Evolutionary conservation across 371 early-diverging fungal species (phyloP), one percentile per base, ranked within the genome.

Genomic region (Thermomucor indicae-seudaticae): DNA sequence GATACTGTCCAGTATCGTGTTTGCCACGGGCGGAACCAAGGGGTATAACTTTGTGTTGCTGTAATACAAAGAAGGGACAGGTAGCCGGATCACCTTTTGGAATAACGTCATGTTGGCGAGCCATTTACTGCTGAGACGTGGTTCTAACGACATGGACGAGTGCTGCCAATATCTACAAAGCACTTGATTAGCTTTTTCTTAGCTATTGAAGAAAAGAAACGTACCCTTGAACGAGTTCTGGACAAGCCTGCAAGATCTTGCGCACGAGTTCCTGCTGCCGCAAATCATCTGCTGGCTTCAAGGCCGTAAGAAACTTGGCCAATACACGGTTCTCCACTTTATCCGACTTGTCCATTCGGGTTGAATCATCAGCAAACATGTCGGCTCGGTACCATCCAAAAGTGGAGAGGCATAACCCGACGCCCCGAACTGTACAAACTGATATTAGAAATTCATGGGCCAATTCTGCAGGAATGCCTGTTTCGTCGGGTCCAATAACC

Each of bases 171-270:
- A 90, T n/a, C 88, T 86, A 53, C 16, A 49, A 14, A 14, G 32
- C 1, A 29, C 24, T 32, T 27, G 25, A 19, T 11, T 11, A 12
- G n/a, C n/a, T n/a, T n/a, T n/a, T n/a, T n/a, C n/a, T n/a, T 43
- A 43, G 4, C 17, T 4, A 19, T 8, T 11, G n/a, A 17, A 40
- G 25, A 11, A 28, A 12, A 4, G 6, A 56, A 24, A 62, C 57
- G 64, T 76, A 92, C 89, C 72, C 63, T 58, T 81, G 78, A 5
- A 88, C 81, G n/a, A 91, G 64, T 48, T 90, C 92, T 4, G 93
- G 92, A 53, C 89, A 90, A 10, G 77, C 80, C 10, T 57, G 49
- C 22, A 92, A 51, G 20, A 90, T 80, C 16, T 72, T 75, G 2
- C 90, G 59, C 5, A 90, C 49, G 4, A 91, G 59, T 41, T 79